Evolutionary conservation across 2,329 filamentous ascomycete genomes (phyloP).

Genomic region (Cladophialophora chaetospira): DNA sequence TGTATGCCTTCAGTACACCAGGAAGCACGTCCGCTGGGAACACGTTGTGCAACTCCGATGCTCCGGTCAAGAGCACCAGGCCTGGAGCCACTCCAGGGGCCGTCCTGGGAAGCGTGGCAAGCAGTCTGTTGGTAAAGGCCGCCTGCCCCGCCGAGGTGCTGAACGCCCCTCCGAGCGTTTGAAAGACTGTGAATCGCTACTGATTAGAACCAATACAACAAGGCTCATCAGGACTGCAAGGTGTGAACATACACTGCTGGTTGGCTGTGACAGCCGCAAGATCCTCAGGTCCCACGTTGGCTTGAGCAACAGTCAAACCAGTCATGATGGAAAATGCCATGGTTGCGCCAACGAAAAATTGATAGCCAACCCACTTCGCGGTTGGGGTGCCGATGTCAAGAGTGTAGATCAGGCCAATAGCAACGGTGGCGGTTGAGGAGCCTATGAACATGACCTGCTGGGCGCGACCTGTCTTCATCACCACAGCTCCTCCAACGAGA

Average conservation of each 20-base stretch:
- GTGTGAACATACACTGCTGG: no score
- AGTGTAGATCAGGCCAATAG: constrained; percentile 39
- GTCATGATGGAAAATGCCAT: constrained; percentile 34
- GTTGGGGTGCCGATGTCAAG: constrained; percentile 33
- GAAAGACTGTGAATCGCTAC: no score
- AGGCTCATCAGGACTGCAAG: no score
- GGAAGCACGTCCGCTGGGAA: neutral
- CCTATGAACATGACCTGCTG: constrained; percentile 34
- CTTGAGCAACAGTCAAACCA: constrained; percentile 33
- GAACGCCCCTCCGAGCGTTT: neutral
- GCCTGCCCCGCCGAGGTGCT: neutral
- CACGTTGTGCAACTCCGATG: neutral
- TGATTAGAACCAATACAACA: no score
- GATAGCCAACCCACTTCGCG: constrained; percentile 42
- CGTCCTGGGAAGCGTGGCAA: neutral
- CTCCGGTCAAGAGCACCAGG: neutral
- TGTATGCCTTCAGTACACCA: neutral
- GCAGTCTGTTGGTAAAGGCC: neutral
- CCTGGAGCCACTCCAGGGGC: neutral
- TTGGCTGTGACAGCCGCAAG: constrained; percentile 33
- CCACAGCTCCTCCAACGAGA: constrained; percentile 38
- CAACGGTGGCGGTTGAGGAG: constrained; percentile 33
- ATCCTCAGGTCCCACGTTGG: constrained; percentile 32
- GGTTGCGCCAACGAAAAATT: constrained; percentile 37
- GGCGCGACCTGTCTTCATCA: constrained; percentile 32